Percentiles rank a stretch among this genome's conserved stretches.
Conservation (phyloP, 352 stramenopile genomes). For the Thraustochytrium striatum region DNA sequence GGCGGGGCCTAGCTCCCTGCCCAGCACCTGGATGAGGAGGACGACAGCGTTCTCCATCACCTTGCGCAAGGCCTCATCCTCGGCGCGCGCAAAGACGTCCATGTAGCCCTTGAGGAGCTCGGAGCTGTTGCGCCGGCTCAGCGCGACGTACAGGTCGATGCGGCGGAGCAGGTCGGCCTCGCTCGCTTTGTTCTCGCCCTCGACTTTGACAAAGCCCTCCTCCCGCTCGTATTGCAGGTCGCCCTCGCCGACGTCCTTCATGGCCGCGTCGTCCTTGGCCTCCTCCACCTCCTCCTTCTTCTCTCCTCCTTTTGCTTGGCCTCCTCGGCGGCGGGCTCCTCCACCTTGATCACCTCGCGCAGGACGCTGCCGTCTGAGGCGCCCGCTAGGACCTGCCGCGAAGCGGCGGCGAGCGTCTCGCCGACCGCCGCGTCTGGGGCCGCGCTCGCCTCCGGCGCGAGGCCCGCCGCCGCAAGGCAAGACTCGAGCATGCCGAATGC, state of each 20-base stretch:
- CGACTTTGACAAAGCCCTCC: constrained; percentile 1
- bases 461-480: too few relatives aligned
- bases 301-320: neutral
- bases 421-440: too few relatives aligned
- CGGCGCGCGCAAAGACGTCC: neutral
- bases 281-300: neutral
- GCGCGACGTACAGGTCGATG: constrained; percentile 9
- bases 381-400: too few relatives aligned
- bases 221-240: neutral
- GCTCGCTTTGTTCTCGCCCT: too few relatives aligned
- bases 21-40: neutral
- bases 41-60: constrained; percentile 27
- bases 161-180: neutral
- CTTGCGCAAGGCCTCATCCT: neutral
- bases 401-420: too few relatives aligned
- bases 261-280: neutral
- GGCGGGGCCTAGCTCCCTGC: neutral
- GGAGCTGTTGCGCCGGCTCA: neutral
- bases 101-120: neutral
- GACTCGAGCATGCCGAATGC: constrained; percentile 30
- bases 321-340: neutral
- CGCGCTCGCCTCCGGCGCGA: too few relatives aligned
- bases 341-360: neutral
- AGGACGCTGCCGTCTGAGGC: constrained; percentile 18
- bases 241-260: neutral